phyloP scores from a whole-genome alignment of 1,139 yeast species.

The Saccharomyces hybrid region DNA sequence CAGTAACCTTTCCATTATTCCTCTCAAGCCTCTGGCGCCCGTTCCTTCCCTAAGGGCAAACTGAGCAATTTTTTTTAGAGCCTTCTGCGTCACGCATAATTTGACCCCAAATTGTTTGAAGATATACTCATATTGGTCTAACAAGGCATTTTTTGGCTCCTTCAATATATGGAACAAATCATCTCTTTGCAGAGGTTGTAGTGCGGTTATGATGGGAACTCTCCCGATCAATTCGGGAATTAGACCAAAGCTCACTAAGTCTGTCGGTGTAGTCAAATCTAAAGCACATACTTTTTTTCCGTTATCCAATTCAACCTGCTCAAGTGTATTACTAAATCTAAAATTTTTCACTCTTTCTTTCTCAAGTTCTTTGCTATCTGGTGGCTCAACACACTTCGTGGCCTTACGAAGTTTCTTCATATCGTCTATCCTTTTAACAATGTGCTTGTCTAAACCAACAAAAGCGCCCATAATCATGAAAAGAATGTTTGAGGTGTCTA shows the following conservation, averaged over 20 bases:
- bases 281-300: constrained; percentile 37
- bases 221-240: constrained; percentile 51
- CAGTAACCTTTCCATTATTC: constrained; percentile 43
- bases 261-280: constrained; percentile 40
- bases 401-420: constrained; percentile 12
- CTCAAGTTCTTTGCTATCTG: background rate
- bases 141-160: constrained; percentile 46
- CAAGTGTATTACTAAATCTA: constrained; percentile 26
- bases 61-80: constrained; percentile 39
- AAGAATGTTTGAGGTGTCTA: constrained; percentile 46
- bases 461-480: constrained; percentile 52
- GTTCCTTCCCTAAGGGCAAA: constrained; percentile 43
- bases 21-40: constrained; percentile 49
- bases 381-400: constrained; percentile 1
- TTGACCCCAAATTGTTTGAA: constrained; percentile 44
- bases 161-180: constrained; percentile 42
- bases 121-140: constrained; percentile 43
- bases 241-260: constrained; percentile 41
- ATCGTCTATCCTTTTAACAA: constrained; percentile 33
- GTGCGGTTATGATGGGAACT: constrained; percentile 43
- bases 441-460: constrained; percentile 44
- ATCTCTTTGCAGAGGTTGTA: constrained; percentile 37
- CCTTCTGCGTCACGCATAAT: constrained; percentile 40
- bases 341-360: constrained; percentile 12
- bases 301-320: constrained; percentile 31